A percentile compares a stretch with the other conserved stretches of the same genome.
Evolutionary conservation across 2,329 filamentous ascomycete species (phyloP).

Genomic region (Magnaporthales sp.): DNA sequence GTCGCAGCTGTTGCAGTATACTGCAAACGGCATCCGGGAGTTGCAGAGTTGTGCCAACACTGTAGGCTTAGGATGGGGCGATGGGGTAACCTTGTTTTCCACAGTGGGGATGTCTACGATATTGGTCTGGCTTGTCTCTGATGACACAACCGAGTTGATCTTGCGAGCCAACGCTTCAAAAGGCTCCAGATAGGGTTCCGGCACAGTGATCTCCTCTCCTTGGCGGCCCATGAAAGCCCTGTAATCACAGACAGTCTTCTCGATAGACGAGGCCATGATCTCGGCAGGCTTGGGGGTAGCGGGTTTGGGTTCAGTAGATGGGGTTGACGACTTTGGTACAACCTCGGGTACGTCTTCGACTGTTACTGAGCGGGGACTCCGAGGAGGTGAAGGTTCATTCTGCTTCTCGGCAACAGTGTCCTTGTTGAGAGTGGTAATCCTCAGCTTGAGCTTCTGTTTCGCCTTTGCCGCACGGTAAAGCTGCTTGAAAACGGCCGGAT

Average conservation of each 20-base stretch:
- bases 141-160: background rate
- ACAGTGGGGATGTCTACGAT: background rate
- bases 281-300: background rate
- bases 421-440: slow-evolving; percentile 41
- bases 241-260: background rate
- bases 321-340: slow-evolving; percentile 1
- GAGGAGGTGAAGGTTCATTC: background rate
- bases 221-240: background rate
- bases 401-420: background rate
- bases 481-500: slow-evolving; percentile 86
- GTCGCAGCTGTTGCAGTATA: slow-evolving; percentile 92
- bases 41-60: background rate
- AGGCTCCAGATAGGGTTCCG: background rate
- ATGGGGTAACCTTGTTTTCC: background rate
- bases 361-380: slow-evolving; percentile 23
- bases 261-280: background rate
- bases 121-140: background rate
- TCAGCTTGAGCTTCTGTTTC: slow-evolving; percentile 92
- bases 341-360: slow-evolving; percentile 41
- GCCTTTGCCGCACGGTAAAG: slow-evolving; percentile 94
- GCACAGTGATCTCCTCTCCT: background rate
- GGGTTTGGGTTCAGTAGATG: background rate
- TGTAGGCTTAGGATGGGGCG: background rate
- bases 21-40: slow-evolving; percentile 52
- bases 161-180: background rate